These are phyloP conservation scores for Cordyceps pruinosa DNA, from an alignment of 2,329 filamentous ascomycete species.

Conservation along the genomic window DNA sequence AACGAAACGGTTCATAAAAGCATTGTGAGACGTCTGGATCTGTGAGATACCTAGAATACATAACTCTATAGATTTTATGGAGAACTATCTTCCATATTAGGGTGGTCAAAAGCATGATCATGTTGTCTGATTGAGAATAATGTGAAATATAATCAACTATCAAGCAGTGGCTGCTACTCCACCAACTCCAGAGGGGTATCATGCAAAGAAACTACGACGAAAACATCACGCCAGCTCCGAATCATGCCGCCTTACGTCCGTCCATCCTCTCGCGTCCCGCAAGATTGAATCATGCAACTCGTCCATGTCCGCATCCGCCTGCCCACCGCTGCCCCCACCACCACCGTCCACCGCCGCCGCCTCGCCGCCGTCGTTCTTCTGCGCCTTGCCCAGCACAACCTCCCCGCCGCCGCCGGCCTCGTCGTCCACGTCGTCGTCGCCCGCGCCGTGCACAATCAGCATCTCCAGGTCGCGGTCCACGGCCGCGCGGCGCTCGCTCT, in stretches of 20 bases:
- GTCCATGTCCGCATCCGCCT: constrained; percentile 10
- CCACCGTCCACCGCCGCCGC: not conserved
- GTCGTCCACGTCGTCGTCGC: constrained; percentile 23
- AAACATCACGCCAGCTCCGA: not conserved
- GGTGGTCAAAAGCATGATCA: not conserved
- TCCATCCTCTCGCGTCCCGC: not conserved
- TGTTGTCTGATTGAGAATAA: not conserved
- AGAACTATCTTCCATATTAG: not conserved
- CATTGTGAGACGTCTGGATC: constrained; percentile 23
- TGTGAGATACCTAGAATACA: constrained; percentile 28
- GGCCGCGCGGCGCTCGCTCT: constrained; percentile 26
- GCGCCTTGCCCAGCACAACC: constrained; percentile 2
- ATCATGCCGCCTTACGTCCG: not conserved
- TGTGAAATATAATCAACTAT: not conserved
- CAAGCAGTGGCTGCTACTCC: not conserved
- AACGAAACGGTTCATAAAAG: constrained; percentile 15
- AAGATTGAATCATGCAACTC: constrained; percentile 4
- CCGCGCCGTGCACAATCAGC: constrained; percentile 42
- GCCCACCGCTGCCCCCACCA: not conserved
- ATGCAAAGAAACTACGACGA: not conserved
- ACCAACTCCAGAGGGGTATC: constrained; percentile 1
- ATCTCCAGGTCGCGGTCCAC: constrained; percentile 46
- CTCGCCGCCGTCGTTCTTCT: constrained; percentile 16
- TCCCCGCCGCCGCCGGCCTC: constrained; percentile 6
- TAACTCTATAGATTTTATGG: constrained; percentile 17